Evolutionary conservation across 2,329 filamentous ascomycete species (phyloP).

Genomic region (Aureobasidium mangrovei): DNA sequence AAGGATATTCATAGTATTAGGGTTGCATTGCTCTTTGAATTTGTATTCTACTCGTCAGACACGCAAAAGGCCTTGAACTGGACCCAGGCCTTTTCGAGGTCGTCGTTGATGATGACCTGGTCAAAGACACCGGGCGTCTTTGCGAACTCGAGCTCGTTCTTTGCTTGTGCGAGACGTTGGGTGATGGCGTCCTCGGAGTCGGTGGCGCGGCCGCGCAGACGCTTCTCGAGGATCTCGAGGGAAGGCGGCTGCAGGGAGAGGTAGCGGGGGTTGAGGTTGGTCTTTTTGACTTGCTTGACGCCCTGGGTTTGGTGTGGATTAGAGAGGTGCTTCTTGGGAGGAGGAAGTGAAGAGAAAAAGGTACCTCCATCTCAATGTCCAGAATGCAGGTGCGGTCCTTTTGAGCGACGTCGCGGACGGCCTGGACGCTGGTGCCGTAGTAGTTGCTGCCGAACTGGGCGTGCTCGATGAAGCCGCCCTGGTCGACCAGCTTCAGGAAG

Average conservation of each 20-base stretch:
- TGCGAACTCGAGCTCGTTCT: slow-evolving; percentile 64
- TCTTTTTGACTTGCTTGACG: slow-evolving; percentile 84
- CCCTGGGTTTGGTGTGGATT: slow-evolving; percentile 41
- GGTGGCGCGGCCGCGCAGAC: slow-evolving; percentile 67
- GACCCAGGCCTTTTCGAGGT: slow-evolving; percentile 48
- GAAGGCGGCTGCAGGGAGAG: slow-evolving; percentile 78
- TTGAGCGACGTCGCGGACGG: slow-evolving; percentile 65
- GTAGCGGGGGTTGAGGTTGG: slow-evolving; percentile 65
- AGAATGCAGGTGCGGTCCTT: slow-evolving; percentile 68
- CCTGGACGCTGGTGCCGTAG: slow-evolving; percentile 76
- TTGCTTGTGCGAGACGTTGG: slow-evolving; percentile 62
- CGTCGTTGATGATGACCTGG: slow-evolving; percentile 57
- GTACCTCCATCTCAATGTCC: slow-evolving; percentile 93
- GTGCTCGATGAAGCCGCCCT: slow-evolving; percentile 74
- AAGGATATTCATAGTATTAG: too few species aligned
- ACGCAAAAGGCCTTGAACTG: slow-evolving; percentile 36
- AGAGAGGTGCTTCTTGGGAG: neutral
- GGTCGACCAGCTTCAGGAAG: slow-evolving; percentile 60
- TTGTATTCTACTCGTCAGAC: slow-evolving; percentile 18
- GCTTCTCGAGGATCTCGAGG: slow-evolving; percentile 61
- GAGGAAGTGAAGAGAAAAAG: slow-evolving; percentile 16
- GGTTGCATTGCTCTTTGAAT: too few species aligned
- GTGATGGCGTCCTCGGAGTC: slow-evolving; percentile 64
- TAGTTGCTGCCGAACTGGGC: slow-evolving; percentile 77
- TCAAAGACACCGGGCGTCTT: slow-evolving; percentile 59